Conservation (phyloP, 2,329 filamentous ascomycete species). For the Calonectria ilicicola region DNA sequence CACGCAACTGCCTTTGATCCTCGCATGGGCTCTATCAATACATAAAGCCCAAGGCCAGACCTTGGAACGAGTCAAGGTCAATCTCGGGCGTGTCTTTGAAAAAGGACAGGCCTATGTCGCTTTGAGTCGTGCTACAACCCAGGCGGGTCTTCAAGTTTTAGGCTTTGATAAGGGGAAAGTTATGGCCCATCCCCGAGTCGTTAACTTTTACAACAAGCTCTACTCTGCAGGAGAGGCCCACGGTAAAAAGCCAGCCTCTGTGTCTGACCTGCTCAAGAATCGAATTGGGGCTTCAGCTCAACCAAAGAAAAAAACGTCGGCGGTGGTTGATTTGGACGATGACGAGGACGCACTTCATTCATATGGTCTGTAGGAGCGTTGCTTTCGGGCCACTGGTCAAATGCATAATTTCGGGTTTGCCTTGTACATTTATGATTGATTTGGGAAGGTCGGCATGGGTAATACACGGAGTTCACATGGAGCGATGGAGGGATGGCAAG, state of each 20-base stretch:
- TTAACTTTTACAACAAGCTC: constrained; percentile 86
- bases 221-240: constrained; percentile 75
- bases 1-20: constrained; percentile 84
- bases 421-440: constrained; percentile 19
- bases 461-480: constrained; percentile 24
- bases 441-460: constrained; percentile 20
- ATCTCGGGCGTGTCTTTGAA: constrained; percentile 92
- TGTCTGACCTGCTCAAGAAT: constrained; percentile 55
- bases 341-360: constrained; percentile 63
- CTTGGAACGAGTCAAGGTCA: constrained; percentile 92
- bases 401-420: constrained; percentile 7
- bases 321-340: constrained; percentile 56
- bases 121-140: constrained; percentile 89
- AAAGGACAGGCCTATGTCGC: constrained; percentile 98
- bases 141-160: constrained; percentile 87
- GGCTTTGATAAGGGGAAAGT: constrained; percentile 92
- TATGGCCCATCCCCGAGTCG: constrained; percentile 90
- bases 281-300: constrained; percentile 44
- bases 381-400: neutral
- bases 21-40: constrained; percentile 97
- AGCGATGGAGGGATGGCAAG: constrained; percentile 20
- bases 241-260: constrained; percentile 45
- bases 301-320: constrained; percentile 29
- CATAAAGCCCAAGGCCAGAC: constrained; percentile 99
- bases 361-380: constrained; percentile 52